These are phyloP conservation scores for Didymella exigua DNA, from an alignment of 2,329 filamentous ascomycete species.

Conservation along the genomic window DNA sequence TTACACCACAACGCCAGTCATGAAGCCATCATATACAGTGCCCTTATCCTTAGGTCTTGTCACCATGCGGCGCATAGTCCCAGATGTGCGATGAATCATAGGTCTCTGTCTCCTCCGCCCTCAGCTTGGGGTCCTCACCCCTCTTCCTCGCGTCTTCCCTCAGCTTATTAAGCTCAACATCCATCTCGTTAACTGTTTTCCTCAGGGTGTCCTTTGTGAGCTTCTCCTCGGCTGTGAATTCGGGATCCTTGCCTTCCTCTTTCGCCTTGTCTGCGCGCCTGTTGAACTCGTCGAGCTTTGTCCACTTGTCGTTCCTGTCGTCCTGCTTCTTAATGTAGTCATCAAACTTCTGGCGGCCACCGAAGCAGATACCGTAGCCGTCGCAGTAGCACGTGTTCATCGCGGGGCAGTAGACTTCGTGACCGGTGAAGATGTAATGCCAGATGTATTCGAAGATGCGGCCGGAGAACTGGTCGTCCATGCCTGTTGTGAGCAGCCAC, in stretches of 20 bases:
- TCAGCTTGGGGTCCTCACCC: constrained; percentile 39
- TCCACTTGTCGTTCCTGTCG: constrained; percentile 48
- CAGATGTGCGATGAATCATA: constrained; percentile 44
- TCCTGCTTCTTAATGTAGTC: constrained; percentile 56
- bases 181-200: constrained; percentile 29
- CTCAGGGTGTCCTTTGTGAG: constrained; percentile 29
- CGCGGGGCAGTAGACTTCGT: constrained; percentile 48
- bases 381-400: constrained; percentile 63
- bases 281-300: constrained; percentile 49
- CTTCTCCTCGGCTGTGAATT: constrained; percentile 29
- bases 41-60: constrained; percentile 11
- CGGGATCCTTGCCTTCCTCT: constrained; percentile 32
- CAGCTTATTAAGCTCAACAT: constrained; percentile 35
- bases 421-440: constrained; percentile 50
- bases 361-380: constrained; percentile 68
- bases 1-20: constrained; percentile 21
- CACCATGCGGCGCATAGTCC: constrained; percentile 42
- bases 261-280: constrained; percentile 46
- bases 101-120: constrained; percentile 43
- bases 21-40: constrained; percentile 8
- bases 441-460: constrained; percentile 50
- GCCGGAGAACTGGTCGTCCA: constrained; percentile 47
- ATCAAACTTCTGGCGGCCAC: constrained; percentile 55
- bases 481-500: constrained; percentile 54
- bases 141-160: constrained; percentile 42